Conservation (phyloP, 768 basidiomycete species). For the Amylocystis lapponica region DNA sequence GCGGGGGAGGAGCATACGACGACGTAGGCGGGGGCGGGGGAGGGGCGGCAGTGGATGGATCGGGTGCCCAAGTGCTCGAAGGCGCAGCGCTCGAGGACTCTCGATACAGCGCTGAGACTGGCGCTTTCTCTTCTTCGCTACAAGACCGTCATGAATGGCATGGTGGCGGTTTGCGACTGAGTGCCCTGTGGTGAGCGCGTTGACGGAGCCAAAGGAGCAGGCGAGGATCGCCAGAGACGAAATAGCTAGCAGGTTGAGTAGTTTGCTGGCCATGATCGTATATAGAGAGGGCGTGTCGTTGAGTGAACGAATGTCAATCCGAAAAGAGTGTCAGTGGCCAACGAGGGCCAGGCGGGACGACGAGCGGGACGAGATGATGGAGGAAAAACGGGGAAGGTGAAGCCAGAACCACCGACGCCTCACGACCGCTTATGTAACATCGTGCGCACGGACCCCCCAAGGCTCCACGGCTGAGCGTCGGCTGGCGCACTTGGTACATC, state of each 20-base stretch:
- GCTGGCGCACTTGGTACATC: no score
- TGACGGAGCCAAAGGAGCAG: conserved; percentile 41
- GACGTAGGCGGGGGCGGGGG: conserved; percentile 1
- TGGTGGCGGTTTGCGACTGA: conserved; percentile 42
- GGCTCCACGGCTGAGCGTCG: no score
- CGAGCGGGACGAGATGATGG: no score
- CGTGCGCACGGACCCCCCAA: no score
- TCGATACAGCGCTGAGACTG: conserved; percentile 48
- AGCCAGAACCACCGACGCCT: no score
- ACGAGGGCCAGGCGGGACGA: no score
- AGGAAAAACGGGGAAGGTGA: no score
- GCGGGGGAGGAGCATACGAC: background rate
- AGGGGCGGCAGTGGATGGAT: conserved; percentile 11
- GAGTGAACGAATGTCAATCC: no score
- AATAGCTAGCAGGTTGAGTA: conserved; percentile 55
- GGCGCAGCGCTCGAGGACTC: conserved; percentile 22
- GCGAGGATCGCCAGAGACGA: conserved; percentile 53
- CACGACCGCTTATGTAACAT: no score
- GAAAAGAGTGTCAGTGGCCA: no score
- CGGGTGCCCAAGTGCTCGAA: conserved; percentile 12
- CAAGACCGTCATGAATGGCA: conserved; percentile 34
- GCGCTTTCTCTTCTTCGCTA: conserved; percentile 47
- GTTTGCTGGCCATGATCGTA: conserved; percentile 31
- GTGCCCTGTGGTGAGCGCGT: conserved; percentile 38
- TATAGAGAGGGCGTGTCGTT: conserved; percentile 2